phyloP scores from a whole-genome alignment of 1,284 basidiomycete genomes.

The Ceratobasidium sp. region DNA sequence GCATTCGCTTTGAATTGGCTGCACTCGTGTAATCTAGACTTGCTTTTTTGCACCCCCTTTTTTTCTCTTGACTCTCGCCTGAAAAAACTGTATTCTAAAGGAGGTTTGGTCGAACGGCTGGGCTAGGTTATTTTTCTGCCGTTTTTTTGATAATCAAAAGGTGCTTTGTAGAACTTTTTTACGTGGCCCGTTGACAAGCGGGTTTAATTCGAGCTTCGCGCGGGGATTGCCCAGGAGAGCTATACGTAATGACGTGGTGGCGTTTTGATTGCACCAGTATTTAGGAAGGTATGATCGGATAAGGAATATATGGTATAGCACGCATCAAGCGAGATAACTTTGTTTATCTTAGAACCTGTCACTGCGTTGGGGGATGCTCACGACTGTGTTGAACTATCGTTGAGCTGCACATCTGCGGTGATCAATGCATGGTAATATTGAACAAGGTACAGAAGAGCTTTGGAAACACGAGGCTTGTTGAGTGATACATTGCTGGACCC shows the following conservation, averaged over 20 bases:
- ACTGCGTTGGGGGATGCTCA: too few relatives aligned
- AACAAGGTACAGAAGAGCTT: background rate
- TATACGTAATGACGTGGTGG: background rate
- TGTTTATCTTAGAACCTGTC: too few relatives aligned
- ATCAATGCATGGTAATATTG: too few relatives aligned
- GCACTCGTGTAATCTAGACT: conserved; percentile 3
- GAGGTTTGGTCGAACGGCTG: background rate
- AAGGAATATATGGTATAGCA: background rate
- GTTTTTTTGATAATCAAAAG: background rate
- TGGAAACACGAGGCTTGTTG: background rate
- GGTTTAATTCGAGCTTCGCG: background rate
- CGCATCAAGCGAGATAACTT: too few relatives aligned
- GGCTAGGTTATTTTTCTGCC: background rate
- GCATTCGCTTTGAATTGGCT: background rate
- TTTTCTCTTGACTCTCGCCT: background rate
- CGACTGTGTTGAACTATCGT: too few relatives aligned
- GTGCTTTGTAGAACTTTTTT: background rate
- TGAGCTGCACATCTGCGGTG: too few relatives aligned
- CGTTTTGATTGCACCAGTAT: background rate
- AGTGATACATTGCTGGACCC: background rate
- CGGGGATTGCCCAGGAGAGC: background rate
- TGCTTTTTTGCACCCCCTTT: background rate
- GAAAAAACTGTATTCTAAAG: conserved; percentile 17
- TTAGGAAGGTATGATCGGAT: background rate
- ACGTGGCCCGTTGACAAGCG: background rate